Conservation (phyloP, 2,329 filamentous ascomycete genomes). For the Dactylellina sp. region DNA sequence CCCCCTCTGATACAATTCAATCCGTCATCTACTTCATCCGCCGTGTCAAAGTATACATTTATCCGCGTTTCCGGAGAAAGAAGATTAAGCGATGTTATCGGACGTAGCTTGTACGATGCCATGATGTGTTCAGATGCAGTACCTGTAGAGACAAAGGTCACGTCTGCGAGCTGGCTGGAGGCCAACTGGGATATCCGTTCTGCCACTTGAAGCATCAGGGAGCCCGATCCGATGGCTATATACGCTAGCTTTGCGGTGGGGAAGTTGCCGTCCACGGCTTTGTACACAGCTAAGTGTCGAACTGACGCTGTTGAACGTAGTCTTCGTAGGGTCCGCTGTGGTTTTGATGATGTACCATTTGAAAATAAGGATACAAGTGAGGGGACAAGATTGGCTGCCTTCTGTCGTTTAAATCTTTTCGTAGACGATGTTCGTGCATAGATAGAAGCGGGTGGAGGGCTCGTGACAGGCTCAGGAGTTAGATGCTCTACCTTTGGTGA, state of each 20-base stretch:
- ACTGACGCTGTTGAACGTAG: conserved; percentile 12
- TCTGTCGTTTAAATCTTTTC: conserved; percentile 18
- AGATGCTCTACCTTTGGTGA: conserved; percentile 22
- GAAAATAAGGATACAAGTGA: conserved; percentile 35
- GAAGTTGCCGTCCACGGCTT: conserved; percentile 49
- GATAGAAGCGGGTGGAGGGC: conserved; percentile 15
- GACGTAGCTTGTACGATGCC: conserved; percentile 40
- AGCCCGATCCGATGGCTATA: conserved; percentile 45
- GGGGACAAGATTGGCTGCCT: not conserved
- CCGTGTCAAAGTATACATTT: conserved; percentile 94
- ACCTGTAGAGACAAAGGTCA: conserved; percentile 47
- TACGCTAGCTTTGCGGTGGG: conserved; percentile 38
- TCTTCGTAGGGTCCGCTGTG: conserved; percentile 10
- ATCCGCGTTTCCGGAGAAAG: conserved; percentile 70
- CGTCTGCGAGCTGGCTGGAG: conserved; percentile 22
- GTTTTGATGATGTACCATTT: conserved; percentile 10
- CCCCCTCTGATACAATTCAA: conserved; percentile 94
- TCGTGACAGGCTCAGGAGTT: not conserved
- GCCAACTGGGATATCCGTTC: conserved; percentile 36
- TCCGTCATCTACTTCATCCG: conserved; percentile 94
- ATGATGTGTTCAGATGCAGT: conserved; percentile 50
- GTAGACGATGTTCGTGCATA: conserved; percentile 6
- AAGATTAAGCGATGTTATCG: conserved; percentile 32
- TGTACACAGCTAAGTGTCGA: conserved; percentile 36
- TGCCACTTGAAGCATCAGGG: conserved; percentile 38